phyloP scores from a whole-genome alignment of 1,284 basidiomycete genomes.

The Malassezia psittaci region DNA sequence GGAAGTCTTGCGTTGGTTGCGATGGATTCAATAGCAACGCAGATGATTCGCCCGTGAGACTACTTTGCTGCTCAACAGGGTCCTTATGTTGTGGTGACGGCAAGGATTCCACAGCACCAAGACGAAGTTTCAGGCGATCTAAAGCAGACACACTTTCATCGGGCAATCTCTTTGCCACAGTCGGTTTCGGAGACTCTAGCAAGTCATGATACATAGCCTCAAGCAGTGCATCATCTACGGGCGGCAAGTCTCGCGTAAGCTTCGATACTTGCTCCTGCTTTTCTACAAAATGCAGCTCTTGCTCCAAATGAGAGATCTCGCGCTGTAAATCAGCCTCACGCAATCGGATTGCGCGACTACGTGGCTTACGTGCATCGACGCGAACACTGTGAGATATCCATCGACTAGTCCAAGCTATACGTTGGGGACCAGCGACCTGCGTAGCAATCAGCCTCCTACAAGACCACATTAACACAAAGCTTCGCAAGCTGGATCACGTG shows the following conservation, averaged over 20 bases:
- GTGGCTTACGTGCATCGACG: neutral
- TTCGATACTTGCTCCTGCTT: constrained; percentile 26
- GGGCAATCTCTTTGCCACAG: constrained; percentile 17
- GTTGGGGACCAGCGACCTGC: no score
- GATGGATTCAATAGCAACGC: neutral
- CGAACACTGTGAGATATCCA: no score
- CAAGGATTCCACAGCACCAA: neutral
- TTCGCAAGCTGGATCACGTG: constrained; percentile 2
- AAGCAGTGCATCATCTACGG: constrained; percentile 32
- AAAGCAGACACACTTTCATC: neutral
- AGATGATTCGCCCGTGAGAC: neutral
- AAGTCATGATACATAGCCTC: constrained; percentile 38
- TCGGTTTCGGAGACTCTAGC: constrained; percentile 20
- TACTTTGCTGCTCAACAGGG: neutral
- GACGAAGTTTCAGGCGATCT: neutral
- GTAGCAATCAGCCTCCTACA: no score
- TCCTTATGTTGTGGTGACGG: neutral
- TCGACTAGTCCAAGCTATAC: no score
- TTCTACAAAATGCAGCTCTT: constrained; percentile 22
- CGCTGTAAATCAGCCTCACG: constrained; percentile 20
- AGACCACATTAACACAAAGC: neutral
- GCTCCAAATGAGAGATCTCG: constrained; percentile 26
- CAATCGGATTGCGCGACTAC: neutral
- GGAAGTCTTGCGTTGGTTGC: neutral
- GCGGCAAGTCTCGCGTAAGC: constrained; percentile 27